Evolutionary conservation across 805 yeast species (phyloP).

Genomic region (Ogataea salicorniae): DNA sequence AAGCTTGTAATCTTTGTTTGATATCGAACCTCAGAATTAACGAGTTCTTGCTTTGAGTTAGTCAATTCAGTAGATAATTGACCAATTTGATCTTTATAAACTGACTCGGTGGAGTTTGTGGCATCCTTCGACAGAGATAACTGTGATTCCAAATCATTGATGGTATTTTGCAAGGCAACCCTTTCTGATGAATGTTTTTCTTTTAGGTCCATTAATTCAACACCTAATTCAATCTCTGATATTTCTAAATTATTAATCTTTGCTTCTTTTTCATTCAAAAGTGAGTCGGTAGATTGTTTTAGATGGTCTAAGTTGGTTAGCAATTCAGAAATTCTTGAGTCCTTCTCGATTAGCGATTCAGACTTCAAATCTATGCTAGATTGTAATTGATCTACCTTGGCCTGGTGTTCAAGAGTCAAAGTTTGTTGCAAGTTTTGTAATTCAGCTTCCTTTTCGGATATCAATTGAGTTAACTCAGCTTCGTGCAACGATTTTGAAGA

Average conservation of each 20-base stretch:
- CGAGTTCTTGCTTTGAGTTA: too few species aligned
- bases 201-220: neutral
- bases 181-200: neutral
- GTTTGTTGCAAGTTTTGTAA: neutral
- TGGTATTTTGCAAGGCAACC: too few species aligned
- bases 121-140: neutral
- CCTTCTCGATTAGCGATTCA: neutral
- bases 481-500: conserved; percentile 3
- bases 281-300: neutral
- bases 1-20: too few species aligned
- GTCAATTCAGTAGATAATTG: too few species aligned
- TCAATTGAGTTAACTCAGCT: neutral
- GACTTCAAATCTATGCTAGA: neutral
- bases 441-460: neutral
- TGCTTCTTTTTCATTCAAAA: neutral
- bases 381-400: neutral
- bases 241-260: neutral
- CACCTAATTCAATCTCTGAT: neutral
- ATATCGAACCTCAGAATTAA: too few species aligned
- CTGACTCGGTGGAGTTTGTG: too few species aligned
- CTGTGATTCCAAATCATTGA: neutral
- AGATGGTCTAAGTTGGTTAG: neutral
- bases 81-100: too few species aligned
- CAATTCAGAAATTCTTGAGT: neutral
- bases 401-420: conserved; percentile 1